These are phyloP conservation scores for Lepiota brunneoincarnata DNA, from an alignment of 768 basidiomycete species.

Conservation along the genomic window DNA sequence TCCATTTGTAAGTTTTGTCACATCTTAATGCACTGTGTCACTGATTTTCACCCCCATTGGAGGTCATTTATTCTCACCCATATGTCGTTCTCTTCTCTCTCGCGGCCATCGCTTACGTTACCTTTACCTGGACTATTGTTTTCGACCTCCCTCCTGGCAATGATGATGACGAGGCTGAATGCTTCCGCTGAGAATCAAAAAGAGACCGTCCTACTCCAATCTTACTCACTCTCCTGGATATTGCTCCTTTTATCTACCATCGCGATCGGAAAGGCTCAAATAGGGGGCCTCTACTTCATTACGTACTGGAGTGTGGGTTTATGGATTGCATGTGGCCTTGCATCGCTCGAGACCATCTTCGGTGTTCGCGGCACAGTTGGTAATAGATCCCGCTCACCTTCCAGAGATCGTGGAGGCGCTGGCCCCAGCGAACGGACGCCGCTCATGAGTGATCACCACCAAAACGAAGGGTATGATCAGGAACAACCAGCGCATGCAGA, in stretches of 20 bases:
- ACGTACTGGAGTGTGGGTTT: conserved; percentile 45
- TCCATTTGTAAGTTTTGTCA: conserved; percentile 51
- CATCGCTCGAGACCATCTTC: conserved; percentile 15
- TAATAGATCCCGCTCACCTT: not conserved
- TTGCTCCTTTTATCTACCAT: conserved; percentile 50
- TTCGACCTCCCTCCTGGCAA: conserved; percentile 22
- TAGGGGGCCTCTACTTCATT: conserved; percentile 58
- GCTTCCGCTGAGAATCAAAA: conserved; percentile 38
- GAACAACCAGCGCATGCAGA: not conserved
- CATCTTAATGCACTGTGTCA: not conserved
- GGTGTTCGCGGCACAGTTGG: conserved; percentile 23
- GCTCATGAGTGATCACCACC: conserved; percentile 8
- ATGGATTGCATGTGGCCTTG: conserved; percentile 19
- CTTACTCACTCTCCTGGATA: conserved; percentile 55
- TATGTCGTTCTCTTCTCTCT: conserved; percentile 47
- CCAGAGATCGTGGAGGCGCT: not conserved
- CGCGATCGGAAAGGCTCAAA: conserved; percentile 31
- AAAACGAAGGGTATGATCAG: not conserved
- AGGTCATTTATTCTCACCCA: conserved; percentile 35
- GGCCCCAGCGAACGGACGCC: conserved; percentile 13
- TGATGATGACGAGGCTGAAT: conserved; percentile 10
- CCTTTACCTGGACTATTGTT: conserved; percentile 33
- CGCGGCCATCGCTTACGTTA: conserved; percentile 44
- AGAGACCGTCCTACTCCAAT: conserved; percentile 45
- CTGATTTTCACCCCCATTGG: not conserved